Base-by-base conservation (phyloP, 2,329 filamentous ascomycete genomes). In the Aquanectria penicillioides region DNA sequence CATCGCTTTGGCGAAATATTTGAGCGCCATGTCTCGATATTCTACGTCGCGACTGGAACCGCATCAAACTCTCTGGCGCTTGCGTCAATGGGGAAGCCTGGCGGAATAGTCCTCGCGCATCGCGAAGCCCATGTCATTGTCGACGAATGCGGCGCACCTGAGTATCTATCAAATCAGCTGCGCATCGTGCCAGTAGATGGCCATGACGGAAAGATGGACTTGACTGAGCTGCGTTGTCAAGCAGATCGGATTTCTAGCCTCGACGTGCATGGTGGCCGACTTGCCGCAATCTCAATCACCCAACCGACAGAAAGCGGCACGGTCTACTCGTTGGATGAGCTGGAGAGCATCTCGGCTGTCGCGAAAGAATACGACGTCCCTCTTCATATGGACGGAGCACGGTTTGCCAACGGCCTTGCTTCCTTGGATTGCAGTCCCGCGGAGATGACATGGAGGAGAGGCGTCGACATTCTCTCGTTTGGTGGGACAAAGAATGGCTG, bases 381-480 rank as follows among this genome's bases (percentile, higher is more conserved):
- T 5, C 26, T 50, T 20, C 47, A 50, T n/a, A 50, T 50, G 47
- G 47, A 50, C 18, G 47, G 47, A 10, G 47, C 47, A 13, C 36
- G 47, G 7, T 50, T 50, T 12, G 47, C 47, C 18, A 50, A 50
- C 8, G 47, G 47, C 4, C 34, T 50, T 4, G 47, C 40, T n/a
- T 50, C 47, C 4, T 36, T 50, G 13, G 47, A 36, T 26, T 50
- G 47, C 47, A 50, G 47, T 18, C 47, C 47, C 2, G 47, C 47
- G 3, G 47, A 50, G 36, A 50, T 50, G 47, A 50, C 47, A 2
- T 50, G 47, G 47, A 50, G 40, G 17, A 23, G 47, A n/a, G 47
- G 47, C 2, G 47, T 50, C 3, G 47, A 50, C 22, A 41, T 50
- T 9, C 47, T 50, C 47, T 50, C 47, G 7, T 50, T 50, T 22